phyloP scores from a whole-genome alignment of 371 early-diverging fungal genomes.

The Apophysomyces ossiformis region DNA sequence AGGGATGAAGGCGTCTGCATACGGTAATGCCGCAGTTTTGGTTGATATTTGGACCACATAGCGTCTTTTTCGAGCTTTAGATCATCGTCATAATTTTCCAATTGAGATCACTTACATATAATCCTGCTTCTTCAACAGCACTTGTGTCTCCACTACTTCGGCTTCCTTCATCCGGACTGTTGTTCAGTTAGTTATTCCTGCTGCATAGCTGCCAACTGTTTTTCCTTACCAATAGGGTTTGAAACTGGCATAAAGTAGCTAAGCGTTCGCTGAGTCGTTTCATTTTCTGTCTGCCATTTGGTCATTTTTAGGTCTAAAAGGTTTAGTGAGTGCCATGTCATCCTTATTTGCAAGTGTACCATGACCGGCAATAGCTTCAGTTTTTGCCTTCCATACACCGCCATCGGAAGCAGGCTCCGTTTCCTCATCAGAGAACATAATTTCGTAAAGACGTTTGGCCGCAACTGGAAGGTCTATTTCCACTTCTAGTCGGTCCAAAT shows the following conservation, averaged over 20 bases:
- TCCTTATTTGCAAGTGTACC: slow-evolving; percentile 30
- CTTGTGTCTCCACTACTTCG: slow-evolving; percentile 61
- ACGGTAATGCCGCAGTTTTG: slow-evolving; percentile 57
- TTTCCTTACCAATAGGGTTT: slow-evolving; percentile 43
- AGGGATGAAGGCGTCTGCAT: slow-evolving; percentile 66
- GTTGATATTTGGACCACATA: slow-evolving; percentile 54
- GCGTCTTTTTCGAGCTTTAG: slow-evolving; percentile 23
- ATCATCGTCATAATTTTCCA: slow-evolving; percentile 7
- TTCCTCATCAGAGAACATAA: slow-evolving; percentile 59
- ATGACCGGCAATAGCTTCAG: slow-evolving; percentile 52
- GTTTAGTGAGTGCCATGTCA: background rate
- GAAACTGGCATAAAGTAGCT: slow-evolving; percentile 54
- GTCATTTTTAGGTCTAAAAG: slow-evolving; percentile 7
- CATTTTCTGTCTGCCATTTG: slow-evolving; percentile 22
- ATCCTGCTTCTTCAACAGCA: slow-evolving; percentile 55
- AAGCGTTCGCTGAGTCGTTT: slow-evolving; percentile 30
- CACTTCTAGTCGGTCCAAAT: slow-evolving; percentile 65
- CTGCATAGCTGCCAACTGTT: too few relatives aligned
- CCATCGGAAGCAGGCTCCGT: slow-evolving; percentile 34
- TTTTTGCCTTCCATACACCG: slow-evolving; percentile 59
- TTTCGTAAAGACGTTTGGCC: slow-evolving; percentile 65
- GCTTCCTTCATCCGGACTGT: slow-evolving; percentile 61
- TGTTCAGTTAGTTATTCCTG: background rate
- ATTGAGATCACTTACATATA: slow-evolving; percentile 36
- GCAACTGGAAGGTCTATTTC: slow-evolving; percentile 62